These are phyloP conservation scores for Naganishia liquefaciens DNA, from an alignment of 1,284 basidiomycete genomes.

Conservation along the genomic window DNA sequence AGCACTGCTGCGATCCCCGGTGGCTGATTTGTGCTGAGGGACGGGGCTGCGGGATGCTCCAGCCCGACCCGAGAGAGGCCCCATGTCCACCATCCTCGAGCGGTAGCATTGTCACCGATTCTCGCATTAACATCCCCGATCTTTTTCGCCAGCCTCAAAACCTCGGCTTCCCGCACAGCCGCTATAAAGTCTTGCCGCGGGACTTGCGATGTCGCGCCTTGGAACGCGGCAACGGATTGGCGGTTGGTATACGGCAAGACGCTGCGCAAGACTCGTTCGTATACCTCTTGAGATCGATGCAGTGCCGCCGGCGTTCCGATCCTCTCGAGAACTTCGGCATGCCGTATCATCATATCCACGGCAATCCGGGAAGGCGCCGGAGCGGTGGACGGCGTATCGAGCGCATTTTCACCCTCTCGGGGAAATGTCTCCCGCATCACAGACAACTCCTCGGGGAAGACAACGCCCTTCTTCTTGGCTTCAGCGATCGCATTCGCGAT, in stretches of 20 bases:
- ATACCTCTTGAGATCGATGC: conserved; percentile 63
- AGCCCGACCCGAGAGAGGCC: conserved; percentile 37
- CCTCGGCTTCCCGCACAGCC: conserved; percentile 37
- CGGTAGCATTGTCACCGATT: conserved; percentile 41
- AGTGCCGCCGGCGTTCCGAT: conserved; percentile 63
- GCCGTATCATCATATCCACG: conserved; percentile 63
- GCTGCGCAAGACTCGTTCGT: conserved; percentile 59
- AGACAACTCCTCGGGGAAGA: conserved; percentile 44
- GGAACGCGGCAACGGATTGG: background rate
- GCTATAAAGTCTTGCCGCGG: conserved; percentile 1
- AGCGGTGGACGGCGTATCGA: background rate
- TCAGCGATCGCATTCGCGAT: conserved; percentile 44
- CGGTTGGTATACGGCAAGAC: conserved; percentile 24
- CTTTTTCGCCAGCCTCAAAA: conserved; percentile 48
- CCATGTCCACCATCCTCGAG: conserved; percentile 49
- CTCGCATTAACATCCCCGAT: conserved; percentile 47
- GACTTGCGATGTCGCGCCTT: background rate
- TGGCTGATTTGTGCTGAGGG: background rate
- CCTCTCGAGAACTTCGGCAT: conserved; percentile 67
- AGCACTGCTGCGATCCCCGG: conserved; percentile 10
- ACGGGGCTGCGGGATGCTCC: background rate
- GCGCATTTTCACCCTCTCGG: background rate
- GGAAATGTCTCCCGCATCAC: conserved; percentile 35
- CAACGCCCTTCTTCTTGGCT: conserved; percentile 43
- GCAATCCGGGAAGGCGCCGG: conserved; percentile 55